Percentiles rank a stretch among this genome's conserved stretches.
These are phyloP conservation scores for Debaryomycetaceae sp. DNA, from an alignment of 1,139 yeast genomes.

Conservation along the genomic window DNA sequence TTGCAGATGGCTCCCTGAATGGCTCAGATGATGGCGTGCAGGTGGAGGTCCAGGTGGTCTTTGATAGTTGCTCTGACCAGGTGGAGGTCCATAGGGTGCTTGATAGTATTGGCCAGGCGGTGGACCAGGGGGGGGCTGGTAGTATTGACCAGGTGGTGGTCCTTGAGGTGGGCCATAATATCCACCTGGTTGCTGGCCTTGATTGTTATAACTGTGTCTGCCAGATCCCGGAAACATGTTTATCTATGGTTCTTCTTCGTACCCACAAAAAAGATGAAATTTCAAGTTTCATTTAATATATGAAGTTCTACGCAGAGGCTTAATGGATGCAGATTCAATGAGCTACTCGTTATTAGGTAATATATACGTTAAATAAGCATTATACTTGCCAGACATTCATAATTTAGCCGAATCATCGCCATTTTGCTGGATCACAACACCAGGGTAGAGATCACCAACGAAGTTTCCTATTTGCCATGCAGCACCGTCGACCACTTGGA, in stretches of 20 bases:
- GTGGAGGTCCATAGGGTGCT: conserved; percentile 13
- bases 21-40: background rate
- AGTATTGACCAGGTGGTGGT: conserved; percentile 11
- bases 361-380: background rate
- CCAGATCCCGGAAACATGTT: conserved; percentile 39
- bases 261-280: background rate
- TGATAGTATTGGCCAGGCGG: conserved; percentile 12
- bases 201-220: conserved; percentile 15
- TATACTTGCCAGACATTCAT: conserved; percentile 3
- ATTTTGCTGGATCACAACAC: conserved; percentile 24
- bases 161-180: conserved; percentile 19
- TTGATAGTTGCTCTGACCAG: conserved; percentile 6
- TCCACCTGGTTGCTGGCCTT: conserved; percentile 1
- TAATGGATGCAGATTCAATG: too few species aligned
- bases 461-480: conserved; percentile 73
- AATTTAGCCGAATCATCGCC: conserved; percentile 17
- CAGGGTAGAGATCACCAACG: conserved; percentile 35
- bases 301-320: too few species aligned
- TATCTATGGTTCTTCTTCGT: background rate
- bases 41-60: conserved; percentile 5
- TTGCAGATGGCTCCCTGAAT: background rate
- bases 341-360: too few species aligned
- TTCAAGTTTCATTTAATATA: background rate
- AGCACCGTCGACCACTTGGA: conserved; percentile 86
- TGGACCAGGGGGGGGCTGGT: conserved; percentile 10